Conservation (phyloP, 2,329 filamentous ascomycete genomes). For the Trichoderma arundinaceum region DNA sequence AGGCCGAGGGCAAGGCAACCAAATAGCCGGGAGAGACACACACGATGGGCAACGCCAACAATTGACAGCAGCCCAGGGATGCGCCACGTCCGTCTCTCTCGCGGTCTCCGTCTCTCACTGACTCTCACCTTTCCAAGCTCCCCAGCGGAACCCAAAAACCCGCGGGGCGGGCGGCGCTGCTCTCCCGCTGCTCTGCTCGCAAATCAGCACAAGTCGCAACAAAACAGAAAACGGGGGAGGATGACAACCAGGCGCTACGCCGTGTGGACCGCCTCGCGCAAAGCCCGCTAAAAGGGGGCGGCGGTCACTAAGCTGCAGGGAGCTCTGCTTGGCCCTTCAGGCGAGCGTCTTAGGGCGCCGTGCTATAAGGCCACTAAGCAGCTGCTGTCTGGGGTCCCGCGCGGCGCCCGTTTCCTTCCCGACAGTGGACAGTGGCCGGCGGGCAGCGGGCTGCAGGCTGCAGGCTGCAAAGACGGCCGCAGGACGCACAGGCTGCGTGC, state of each 20-base stretch:
- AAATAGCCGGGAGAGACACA: slow-evolving; percentile 17
- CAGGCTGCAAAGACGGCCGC: slow-evolving; percentile 49
- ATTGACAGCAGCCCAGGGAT: background rate
- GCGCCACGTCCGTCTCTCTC: background rate
- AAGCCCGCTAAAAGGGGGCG: too few species aligned
- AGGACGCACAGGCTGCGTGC: slow-evolving; percentile 45
- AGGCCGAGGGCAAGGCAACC: background rate
- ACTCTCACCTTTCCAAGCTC: too few species aligned
- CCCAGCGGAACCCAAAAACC: too few species aligned
- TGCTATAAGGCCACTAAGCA: slow-evolving; percentile 3
- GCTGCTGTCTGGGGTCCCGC: slow-evolving; percentile 40
- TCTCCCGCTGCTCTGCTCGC: too few species aligned
- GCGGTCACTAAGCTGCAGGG: slow-evolving; percentile 1
- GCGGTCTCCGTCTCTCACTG: too few species aligned
- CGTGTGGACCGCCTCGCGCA: too few species aligned
- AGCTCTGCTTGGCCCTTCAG: background rate
- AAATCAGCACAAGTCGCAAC: too few species aligned
- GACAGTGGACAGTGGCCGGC: too few species aligned
- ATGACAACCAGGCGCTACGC: too few species aligned
- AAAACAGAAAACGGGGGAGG: too few species aligned
- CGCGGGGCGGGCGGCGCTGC: too few species aligned
- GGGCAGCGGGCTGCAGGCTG: slow-evolving; percentile 38
- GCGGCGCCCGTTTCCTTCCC: slow-evolving; percentile 38
- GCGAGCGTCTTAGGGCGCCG: slow-evolving; percentile 4
- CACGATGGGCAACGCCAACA: background rate